Evolutionary conservation across 192 early-diverging fungal species (phyloP).

Genomic region (Geranomyces michiganensis): DNA sequence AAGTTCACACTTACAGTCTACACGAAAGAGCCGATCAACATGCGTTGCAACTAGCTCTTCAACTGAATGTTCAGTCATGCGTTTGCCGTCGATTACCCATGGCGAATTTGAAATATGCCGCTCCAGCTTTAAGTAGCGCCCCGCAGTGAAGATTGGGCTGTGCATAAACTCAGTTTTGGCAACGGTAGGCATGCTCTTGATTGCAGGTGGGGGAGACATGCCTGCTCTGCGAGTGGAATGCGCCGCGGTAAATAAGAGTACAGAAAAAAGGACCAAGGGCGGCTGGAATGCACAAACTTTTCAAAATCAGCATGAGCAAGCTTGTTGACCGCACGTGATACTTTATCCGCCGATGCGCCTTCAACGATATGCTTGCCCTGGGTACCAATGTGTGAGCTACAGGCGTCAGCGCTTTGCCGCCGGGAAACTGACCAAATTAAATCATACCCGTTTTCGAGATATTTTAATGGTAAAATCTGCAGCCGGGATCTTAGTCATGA

Average conservation of each 20-base stretch:
- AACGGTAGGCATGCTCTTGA: not conserved
- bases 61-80: conserved; percentile 75
- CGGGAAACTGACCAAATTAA: no score
- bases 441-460: conserved; percentile 53
- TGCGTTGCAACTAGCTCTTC: conserved; percentile 73
- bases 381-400: no score
- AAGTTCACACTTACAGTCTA: conserved; percentile 52
- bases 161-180: conserved; percentile 21
- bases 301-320: conserved; percentile 37
- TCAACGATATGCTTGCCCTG: conserved; percentile 26
- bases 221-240: not conserved
- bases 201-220: conserved; percentile 26
- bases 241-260: no score
- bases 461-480: conserved; percentile 58
- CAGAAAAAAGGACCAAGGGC: not conserved
- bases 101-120: conserved; percentile 81
- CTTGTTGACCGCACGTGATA: conserved; percentile 31
- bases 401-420: no score
- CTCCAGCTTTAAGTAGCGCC: conserved; percentile 51
- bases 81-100: conserved; percentile 71
- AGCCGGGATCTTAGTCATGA: conserved; percentile 59
- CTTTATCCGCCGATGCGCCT: conserved; percentile 43
- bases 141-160: conserved; percentile 38
- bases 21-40: conserved; percentile 57
- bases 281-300: conserved; percentile 4